Evolutionary conservation across 805 yeast genomes (phyloP), one percentile per base, ranked within the genome.

Genomic region (Metschnikowia vanudenii): DNA sequence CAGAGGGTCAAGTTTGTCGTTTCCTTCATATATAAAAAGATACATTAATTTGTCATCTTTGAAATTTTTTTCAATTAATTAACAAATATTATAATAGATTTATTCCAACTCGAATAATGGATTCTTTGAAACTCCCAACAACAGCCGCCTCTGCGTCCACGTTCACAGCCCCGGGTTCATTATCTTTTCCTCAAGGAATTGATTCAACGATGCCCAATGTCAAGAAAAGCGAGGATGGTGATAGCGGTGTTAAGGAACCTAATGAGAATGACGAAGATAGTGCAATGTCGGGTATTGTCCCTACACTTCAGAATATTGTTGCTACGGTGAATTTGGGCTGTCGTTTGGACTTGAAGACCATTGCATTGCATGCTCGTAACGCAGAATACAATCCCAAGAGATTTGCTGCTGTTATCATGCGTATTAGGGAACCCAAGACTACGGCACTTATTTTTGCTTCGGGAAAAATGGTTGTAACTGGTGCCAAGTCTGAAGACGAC

Each of bases 391-490:
- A 94, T 61, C 99, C 99, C 42, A 89, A 87, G 62, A 96, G 99
- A 75, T 94, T 94, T 74, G 99, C 99, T 12, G 99, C 99, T 49
- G 99, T 94, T 41, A 94, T 94, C 58, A 94, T 94, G 99, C 88
- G 99, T 78, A 94, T 94, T 58, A 82, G 99, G 69, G 99, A 94
- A 67, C 99, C 99, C 14, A 94, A 94, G 68, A 94, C 99, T 1
- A 94, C 99, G 2, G 98, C 99, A 0, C 76, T 94, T 57, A 94
- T 94, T 55, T 94, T 94, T 68, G 99, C 99, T 1, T 90, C 97
- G 2, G 99, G 99, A 61, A 94, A 94, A 69, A 94, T 94, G 99
- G 99, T 94, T 57, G 99, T 94, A 13, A 94, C 98, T 26, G 99
- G 99, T 80, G 99, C 99, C 19, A 94, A 94, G 68, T 86, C 96